Evolutionary conservation across 129 eudicot genomes (phyloP), one percentile per base, ranked within the genome.

Genomic region (Glebionis coronaria): DNA sequence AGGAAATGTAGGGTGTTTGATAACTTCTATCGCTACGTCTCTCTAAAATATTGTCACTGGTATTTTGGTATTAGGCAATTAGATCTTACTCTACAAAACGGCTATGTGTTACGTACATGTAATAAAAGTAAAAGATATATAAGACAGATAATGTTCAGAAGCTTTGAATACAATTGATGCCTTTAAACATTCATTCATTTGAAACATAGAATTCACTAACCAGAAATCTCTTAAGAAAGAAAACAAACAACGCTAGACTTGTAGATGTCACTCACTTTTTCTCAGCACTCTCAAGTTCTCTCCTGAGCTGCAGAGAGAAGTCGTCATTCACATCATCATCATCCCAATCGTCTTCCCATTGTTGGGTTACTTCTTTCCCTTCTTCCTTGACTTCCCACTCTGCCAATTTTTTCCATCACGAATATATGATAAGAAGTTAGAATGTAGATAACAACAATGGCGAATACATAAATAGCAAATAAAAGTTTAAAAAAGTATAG

Each of bases 291-390:
- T n/a, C n/a, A n/a, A n/a, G 80, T 71, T 88, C 96, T 83, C 83
- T 78, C 77, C 83, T 85, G 29, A 91, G 84, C 78, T 91, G 96
- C 52, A 85, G 62, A 2, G 97, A 91, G 81, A 91, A 91, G 64
- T 91, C 94, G 61, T 88, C 94, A 45, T 80, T 91, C 65, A 91
- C 94, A 77, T 91, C 96, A 68, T 88, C 97, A 61, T 91, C 96
- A 74, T 91, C 97, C 97, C 97, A 91, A 63, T 88, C 97, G 27
- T 91, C 97, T 77, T 91, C 97, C 97, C 97, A 91, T 46, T 91
- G 94, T 65, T 88, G 96, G 18, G 88, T 78, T 18, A 78, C 68
- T 72, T 82, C 96, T 67, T 81, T 85, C 31, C 87, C 95, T 54
- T 82, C 87, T 77, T 88, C 92, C 72, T 83, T 83, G 35, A 57